Evolutionary conservation across 495 filamentous ascomycete genomes (phyloP), one percentile per base, ranked within the genome.

Genomic region (Aspergillus biplanus): DNA sequence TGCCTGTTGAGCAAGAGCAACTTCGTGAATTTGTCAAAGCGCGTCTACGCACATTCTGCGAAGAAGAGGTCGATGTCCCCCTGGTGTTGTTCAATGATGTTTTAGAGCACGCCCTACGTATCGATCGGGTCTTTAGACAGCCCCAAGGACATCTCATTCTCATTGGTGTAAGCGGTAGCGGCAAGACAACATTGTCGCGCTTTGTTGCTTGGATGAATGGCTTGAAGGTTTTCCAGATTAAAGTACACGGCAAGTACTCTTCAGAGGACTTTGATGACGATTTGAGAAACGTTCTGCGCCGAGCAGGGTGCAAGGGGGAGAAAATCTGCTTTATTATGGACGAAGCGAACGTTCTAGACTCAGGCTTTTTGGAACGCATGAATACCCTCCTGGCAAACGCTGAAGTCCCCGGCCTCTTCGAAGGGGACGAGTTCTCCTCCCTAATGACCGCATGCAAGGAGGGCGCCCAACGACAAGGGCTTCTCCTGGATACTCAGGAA

Each of bases 281-380:
- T 76, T 80, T 99, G 8, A 83, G 96, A 57, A 94, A 92, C 71
- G 93, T 99, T 12, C 87, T 99, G 18, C 90, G 96, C 60, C 86
- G 95, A 50, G 93, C 90, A 65, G 95, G 95, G 53, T 98, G 96
- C 80, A 97, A 96, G 77, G 95, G 95, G 37, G 95, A 99, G 73
- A 99, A 97, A 82, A 96, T 99, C 46, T 98, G 96, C 80, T 99
- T 99, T 79, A 96, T 99, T 78, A 97, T 99, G 95, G 95, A 99
- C 68, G 95, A 99, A 81, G 90, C 93, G 7, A 99, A 99, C 69
- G 95, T 99, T 18, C 85, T 99, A 4, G 95, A 99, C 70, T 99
- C 95, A 15, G 95, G 94, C 39, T 99, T 99, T 87, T 75, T 99
- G 64, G 95, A 99, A 74, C 88, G 96, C 62, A 99, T 99, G 95